phyloP scores from a whole-genome alignment of 495 filamentous ascomycete genomes.

The Paragyromitra xinjiangensis region DNA sequence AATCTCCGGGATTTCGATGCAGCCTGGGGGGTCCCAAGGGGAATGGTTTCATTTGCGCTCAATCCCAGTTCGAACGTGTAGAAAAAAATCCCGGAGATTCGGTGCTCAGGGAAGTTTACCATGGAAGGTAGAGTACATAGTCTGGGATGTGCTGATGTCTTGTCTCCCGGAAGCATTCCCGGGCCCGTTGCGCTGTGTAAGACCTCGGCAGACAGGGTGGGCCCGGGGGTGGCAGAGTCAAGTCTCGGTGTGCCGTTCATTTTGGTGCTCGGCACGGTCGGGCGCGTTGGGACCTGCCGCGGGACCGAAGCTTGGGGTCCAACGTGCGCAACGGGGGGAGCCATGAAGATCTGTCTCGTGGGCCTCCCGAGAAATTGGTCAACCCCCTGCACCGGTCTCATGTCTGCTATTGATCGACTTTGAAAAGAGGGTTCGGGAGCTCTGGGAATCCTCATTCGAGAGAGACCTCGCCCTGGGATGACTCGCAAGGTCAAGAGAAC shows the following conservation, averaged over 20 bases:
- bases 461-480: not conserved
- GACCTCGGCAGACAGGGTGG: not conserved
- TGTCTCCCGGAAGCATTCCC: not conserved
- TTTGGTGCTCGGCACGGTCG: constrained; percentile 3
- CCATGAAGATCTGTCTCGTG: not conserved
- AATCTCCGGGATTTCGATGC: constrained; percentile 24
- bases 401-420: not conserved
- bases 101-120: constrained; percentile 18
- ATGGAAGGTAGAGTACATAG: not conserved
- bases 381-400: not conserved
- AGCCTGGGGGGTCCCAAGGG: not conserved
- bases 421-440: not conserved
- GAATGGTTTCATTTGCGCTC: constrained; percentile 5
- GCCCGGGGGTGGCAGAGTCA: not conserved
- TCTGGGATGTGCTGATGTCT: not conserved
- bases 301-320: not conserved
- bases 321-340: not conserved
- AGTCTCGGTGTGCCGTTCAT: not conserved
- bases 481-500: not conserved
- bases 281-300: not conserved
- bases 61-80: constrained; percentile 6
- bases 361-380: not conserved
- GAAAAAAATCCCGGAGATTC: constrained; percentile 31
- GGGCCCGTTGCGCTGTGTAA: not conserved
- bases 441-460: no score